Percentiles rank a stretch among this genome's conserved stretches.
Evolutionary conservation across 306 rosid species (phyloP).

Genomic region (Begonia peltatifolia): DNA sequence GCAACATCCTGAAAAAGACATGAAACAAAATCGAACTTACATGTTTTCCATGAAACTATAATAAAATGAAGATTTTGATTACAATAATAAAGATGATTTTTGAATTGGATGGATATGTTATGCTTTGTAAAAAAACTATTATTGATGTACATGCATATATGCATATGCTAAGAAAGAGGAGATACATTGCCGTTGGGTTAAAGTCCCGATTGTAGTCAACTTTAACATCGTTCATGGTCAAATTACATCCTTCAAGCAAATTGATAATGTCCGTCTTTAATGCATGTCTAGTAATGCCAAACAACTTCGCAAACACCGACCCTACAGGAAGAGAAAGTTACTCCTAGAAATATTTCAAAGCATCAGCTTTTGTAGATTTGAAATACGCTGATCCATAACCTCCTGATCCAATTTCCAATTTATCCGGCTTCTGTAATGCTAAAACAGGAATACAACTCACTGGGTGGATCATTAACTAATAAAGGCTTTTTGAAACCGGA

Average conservation of each 20-base stretch:
- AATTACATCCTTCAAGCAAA: constrained; percentile 48
- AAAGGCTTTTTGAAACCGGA: no score
- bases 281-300: constrained; percentile 22
- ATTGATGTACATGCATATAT: not conserved
- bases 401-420: no score
- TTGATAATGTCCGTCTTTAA: constrained; percentile 62
- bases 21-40: constrained; percentile 5
- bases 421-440: no score
- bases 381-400: no score
- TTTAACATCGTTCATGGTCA: constrained; percentile 63
- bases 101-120: no score
- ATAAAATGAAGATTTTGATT: no score
- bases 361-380: no score
- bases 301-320: constrained; percentile 32
- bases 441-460: no score
- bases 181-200: constrained; percentile 36
- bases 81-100: no score
- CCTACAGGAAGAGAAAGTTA: constrained; percentile 17
- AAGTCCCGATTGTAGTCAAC: constrained; percentile 35
- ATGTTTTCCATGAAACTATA: no score
- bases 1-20: constrained; percentile 51
- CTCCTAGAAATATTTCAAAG: no score
- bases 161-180: constrained; percentile 8
- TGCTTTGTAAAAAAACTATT: not conserved
- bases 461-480: no score